These are phyloP conservation scores for Botrytis pseudocinerea DNA, from an alignment of 2,329 filamentous ascomycete genomes.

Conservation along the genomic window DNA sequence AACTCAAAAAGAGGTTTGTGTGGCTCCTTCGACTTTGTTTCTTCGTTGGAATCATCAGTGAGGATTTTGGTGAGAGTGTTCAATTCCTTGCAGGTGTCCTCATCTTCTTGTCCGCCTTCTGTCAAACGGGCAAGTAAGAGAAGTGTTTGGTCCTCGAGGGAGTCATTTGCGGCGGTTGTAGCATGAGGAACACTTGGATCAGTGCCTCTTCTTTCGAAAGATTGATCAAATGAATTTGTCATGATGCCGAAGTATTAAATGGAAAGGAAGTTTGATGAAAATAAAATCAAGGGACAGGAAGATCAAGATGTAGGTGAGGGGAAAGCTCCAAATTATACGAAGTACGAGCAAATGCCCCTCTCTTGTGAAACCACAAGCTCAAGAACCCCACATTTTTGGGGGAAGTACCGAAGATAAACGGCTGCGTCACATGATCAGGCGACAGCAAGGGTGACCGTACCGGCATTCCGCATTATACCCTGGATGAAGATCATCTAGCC, in stretches of 20 bases:
- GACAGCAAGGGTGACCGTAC: neutral
- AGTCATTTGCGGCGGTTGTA: slow-evolving; percentile 30
- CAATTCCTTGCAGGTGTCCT: slow-evolving; percentile 63
- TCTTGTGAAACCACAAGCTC: slow-evolving; percentile 9
- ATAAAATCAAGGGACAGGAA: neutral
- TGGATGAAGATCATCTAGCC: slow-evolving; percentile 16
- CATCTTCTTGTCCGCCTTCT: slow-evolving; percentile 84
- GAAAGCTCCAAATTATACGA: neutral
- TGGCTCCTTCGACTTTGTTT: slow-evolving; percentile 30
- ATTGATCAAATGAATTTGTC: slow-evolving; percentile 12
- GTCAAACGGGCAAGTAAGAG: slow-evolving; percentile 80
- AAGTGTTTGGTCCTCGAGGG: slow-evolving; percentile 38
- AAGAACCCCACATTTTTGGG: slow-evolving; percentile 10
- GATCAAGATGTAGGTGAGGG: slow-evolving; percentile 14
- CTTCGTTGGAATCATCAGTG: slow-evolving; percentile 47
- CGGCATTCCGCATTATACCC: neutral
- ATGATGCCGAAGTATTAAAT: slow-evolving; percentile 13
- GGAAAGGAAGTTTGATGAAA: neutral
- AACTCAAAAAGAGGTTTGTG: slow-evolving; percentile 50
- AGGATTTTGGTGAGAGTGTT: slow-evolving; percentile 61
- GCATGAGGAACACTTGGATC: slow-evolving; percentile 33
- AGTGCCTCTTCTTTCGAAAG: slow-evolving; percentile 22
- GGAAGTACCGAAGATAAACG: neutral
- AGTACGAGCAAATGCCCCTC: neutral
- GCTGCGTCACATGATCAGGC: slow-evolving; percentile 12